Evolutionary conservation across 2,329 filamentous ascomycete genomes (phyloP).

Genomic region (Pseudofabraea citricarpa): DNA sequence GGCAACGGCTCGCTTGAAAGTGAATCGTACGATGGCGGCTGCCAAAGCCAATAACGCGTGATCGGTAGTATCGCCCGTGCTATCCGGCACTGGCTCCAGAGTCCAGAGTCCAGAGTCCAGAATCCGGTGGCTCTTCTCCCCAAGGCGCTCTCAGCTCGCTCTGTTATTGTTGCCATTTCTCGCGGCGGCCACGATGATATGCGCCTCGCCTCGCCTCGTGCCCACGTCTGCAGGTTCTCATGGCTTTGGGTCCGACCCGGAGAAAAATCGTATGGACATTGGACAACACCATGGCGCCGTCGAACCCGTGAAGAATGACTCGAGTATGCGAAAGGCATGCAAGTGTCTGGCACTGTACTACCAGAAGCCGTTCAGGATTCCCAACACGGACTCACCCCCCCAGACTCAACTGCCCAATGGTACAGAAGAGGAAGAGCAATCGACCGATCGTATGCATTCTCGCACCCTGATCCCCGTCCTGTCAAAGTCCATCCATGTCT

Average conservation of each 20-base stretch:
- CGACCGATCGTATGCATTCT: slow-evolving; percentile 1
- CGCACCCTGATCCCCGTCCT: neutral
- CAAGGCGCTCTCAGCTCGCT: too few species aligned
- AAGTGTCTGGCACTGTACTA: neutral
- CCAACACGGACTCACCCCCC: neutral
- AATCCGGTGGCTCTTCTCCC: too few species aligned
- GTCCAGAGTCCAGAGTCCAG: neutral
- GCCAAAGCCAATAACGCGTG: neutral
- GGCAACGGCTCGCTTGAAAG: neutral
- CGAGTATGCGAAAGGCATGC: neutral
- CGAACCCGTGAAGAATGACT: too few species aligned
- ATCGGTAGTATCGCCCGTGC: too few species aligned
- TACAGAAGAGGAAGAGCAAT: neutral
- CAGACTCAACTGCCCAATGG: neutral
- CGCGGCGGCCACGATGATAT: too few species aligned
- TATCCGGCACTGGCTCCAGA: neutral
- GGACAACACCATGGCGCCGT: too few species aligned
- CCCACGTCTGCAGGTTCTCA: too few species aligned
- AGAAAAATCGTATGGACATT: too few species aligned
- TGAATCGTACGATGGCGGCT: neutral
- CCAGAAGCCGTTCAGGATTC: neutral
- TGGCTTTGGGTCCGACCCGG: too few species aligned
- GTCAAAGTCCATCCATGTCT: neutral
- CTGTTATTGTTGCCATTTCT: too few species aligned
- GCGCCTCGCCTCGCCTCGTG: too few species aligned